A percentile compares a stretch with the other conserved stretches of the same genome.
Evolutionary conservation across 1,284 basidiomycete genomes (phyloP).

Genomic region (Erythrobasidium hasegawianum): DNA sequence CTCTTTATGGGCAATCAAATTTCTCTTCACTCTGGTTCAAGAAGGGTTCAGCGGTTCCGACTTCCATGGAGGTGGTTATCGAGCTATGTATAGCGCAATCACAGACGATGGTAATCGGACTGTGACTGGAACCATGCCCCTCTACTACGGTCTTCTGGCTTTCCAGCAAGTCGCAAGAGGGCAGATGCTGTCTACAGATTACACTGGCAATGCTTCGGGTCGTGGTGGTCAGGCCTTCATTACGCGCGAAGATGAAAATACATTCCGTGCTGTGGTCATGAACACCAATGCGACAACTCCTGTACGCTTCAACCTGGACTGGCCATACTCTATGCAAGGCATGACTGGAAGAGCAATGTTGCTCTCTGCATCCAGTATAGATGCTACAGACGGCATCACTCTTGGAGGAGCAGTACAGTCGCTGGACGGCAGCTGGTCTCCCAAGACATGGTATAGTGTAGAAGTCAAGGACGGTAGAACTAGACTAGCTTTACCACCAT

Average conservation of each 20-base stretch:
- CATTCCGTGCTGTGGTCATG: not conserved
- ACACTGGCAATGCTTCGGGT: not conserved
- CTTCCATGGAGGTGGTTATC: conserved; percentile 2
- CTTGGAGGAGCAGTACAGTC: not conserved
- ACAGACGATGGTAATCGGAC: not conserved
- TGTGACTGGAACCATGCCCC: not conserved
- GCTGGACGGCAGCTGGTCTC: not conserved
- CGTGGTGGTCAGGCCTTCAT: not conserved
- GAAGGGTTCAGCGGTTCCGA: not conserved
- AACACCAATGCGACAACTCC: not conserved
- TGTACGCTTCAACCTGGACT: not conserved
- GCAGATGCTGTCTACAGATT: not conserved
- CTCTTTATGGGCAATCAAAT: not conserved
- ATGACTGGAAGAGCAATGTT: not conserved
- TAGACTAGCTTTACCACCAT: not conserved
- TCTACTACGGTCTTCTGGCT: not conserved
- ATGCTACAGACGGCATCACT: not conserved
- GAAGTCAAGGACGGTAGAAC: not conserved
- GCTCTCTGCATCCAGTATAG: not conserved
- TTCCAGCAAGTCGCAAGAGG: not conserved
- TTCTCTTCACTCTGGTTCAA: not conserved
- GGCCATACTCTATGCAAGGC: conserved; percentile 1
- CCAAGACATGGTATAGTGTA: not conserved
- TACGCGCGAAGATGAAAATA: not conserved
- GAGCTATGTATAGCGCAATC: not conserved